Conservation (phyloP, 2,329 filamentous ascomycete species). For the Hymenoscyphus infarciens region DNA sequence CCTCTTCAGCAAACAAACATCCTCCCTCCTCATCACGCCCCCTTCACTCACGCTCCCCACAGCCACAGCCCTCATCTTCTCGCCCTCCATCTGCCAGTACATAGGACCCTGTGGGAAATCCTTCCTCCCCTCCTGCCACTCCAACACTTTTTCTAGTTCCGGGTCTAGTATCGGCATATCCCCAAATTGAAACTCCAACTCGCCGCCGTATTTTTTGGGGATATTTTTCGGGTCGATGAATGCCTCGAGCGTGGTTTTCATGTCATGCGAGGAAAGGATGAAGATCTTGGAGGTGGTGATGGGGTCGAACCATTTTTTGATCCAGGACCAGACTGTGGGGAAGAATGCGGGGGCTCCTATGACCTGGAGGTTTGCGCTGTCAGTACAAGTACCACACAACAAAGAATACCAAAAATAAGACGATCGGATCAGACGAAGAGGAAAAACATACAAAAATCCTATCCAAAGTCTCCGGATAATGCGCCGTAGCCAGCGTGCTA, state of each 20-base stretch:
- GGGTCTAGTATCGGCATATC: conserved; percentile 71
- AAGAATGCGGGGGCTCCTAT: conserved; percentile 90
- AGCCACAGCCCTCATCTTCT: conserved; percentile 49
- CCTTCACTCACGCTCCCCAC: conserved; percentile 45
- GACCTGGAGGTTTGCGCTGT: conserved; percentile 46
- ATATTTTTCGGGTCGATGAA: conserved; percentile 84
- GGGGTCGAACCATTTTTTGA: conserved; percentile 93
- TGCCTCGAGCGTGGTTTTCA: conserved; percentile 69
- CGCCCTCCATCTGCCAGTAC: conserved; percentile 45
- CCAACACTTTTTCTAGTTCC: conserved; percentile 45
- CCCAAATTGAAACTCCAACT: conserved; percentile 79
- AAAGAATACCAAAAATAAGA: too few relatives aligned
- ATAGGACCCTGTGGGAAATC: conserved; percentile 55
- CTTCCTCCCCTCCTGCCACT: conserved; percentile 51
- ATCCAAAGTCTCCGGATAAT: conserved; percentile 93
- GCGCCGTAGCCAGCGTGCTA: conserved; percentile 80
- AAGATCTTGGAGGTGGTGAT: conserved; percentile 96
- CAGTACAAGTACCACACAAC: too few relatives aligned
- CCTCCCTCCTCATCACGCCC: conserved; percentile 44
- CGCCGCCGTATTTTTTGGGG: conserved; percentile 84
- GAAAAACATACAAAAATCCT: conserved; percentile 61
- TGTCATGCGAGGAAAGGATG: conserved; percentile 71
- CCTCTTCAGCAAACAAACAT: conserved; percentile 26
- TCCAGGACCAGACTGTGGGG: conserved; percentile 89
- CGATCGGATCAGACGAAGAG: too few relatives aligned